Conservation (phyloP, 345 rosid genomes). For the Zanthoxylum bungeanum region DNA sequence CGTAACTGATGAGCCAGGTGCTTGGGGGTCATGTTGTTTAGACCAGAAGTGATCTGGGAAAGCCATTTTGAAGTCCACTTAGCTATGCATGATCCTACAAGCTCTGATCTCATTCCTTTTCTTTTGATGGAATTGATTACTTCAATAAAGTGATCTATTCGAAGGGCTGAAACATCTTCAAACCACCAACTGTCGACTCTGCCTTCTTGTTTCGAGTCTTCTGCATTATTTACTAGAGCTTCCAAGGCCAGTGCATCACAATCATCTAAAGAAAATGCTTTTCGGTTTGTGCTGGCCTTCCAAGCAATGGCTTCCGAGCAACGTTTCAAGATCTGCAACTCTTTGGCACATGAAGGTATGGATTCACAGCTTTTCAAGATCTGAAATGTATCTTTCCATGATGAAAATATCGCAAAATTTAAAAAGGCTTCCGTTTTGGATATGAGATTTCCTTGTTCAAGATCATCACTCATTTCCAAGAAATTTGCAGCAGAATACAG, state of each 20-base stretch:
- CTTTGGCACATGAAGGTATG: constrained; percentile 36
- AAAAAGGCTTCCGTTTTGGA: constrained; percentile 40
- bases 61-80: constrained; percentile 51
- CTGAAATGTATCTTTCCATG: constrained; percentile 48
- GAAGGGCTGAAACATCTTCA: constrained; percentile 47
- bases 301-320: constrained; percentile 55
- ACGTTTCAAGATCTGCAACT: constrained; percentile 33
- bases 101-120: constrained; percentile 33
- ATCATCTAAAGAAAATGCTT: constrained; percentile 8
- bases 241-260: constrained; percentile 8
- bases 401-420: constrained; percentile 32
- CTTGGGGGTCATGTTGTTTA: constrained; percentile 23
- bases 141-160: constrained; percentile 55
- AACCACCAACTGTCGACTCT: constrained; percentile 46
- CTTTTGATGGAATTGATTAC: constrained; percentile 43
- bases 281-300: constrained; percentile 34
- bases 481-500: constrained; percentile 46
- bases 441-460: constrained; percentile 41
- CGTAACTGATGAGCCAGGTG: constrained; percentile 26
- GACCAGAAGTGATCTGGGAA: constrained; percentile 27
- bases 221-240: constrained; percentile 1
- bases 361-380: constrained; percentile 46
- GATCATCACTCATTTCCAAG: constrained; percentile 55
- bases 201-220: constrained; percentile 8
- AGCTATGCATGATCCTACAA: constrained; percentile 47